Percentiles rank a stretch among this genome's conserved stretches.
phyloP scores from a whole-genome alignment of 306 rosid species.

The Cyclanthera cordifolia region DNA sequence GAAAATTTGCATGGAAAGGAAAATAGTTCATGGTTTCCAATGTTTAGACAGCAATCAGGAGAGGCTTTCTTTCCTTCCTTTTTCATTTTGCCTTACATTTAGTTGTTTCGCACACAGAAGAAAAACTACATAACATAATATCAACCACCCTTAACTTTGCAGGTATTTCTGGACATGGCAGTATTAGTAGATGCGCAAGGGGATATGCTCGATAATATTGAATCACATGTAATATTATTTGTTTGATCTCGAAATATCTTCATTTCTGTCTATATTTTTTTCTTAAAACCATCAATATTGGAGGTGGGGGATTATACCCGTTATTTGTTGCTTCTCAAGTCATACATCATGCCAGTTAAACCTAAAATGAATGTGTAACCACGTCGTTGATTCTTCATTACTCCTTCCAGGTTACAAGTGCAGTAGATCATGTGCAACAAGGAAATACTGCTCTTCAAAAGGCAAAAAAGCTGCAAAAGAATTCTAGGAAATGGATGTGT shows the following conservation, averaged over 20 bases:
- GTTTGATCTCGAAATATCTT: conserved; percentile 1
- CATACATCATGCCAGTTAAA: background rate
- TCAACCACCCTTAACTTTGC: conserved; percentile 9
- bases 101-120: background rate
- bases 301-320: no score
- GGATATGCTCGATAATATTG: conserved; percentile 83
- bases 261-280: background rate
- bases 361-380: background rate
- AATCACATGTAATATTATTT: conserved; percentile 49
- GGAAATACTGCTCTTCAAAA: conserved; percentile 60
- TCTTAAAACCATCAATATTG: no score
- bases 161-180: conserved; percentile 88
- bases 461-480: conserved; percentile 74
- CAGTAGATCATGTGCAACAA: conserved; percentile 87
- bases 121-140: background rate
- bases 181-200: conserved; percentile 91
- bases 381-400: background rate
- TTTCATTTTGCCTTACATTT: background rate
- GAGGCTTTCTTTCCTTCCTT: background rate
- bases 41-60: background rate
- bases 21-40: background rate
- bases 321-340: no score
- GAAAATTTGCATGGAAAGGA: background rate
- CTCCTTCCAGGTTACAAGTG: conserved; percentile 56
- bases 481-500: conserved; percentile 89